Percentiles rank a stretch among this genome's conserved stretches.
Evolutionary conservation across 2,329 filamentous ascomycete genomes (phyloP).

Genomic region (Mariannaea sp.): DNA sequence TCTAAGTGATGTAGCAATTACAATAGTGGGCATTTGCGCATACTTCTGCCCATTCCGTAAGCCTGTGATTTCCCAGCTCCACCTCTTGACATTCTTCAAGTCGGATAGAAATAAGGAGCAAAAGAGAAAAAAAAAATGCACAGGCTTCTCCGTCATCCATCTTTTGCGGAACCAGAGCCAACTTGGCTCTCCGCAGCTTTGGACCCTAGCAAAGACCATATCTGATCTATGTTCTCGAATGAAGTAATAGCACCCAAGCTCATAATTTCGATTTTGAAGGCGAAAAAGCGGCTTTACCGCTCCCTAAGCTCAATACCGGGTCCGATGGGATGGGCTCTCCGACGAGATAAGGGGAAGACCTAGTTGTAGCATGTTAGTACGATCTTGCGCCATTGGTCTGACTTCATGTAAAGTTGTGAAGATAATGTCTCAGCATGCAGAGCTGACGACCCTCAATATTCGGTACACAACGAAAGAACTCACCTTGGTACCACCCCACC

Average conservation of each 20-base stretch:
- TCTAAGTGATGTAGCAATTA: slow-evolving; percentile 36
- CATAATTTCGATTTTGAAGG: slow-evolving; percentile 63
- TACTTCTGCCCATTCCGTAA: slow-evolving; percentile 26
- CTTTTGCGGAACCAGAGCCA: neutral
- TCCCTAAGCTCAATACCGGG: slow-evolving; percentile 83
- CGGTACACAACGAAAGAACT: slow-evolving; percentile 28
- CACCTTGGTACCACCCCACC: slow-evolving; percentile 95
- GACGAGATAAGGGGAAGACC: slow-evolving; percentile 64
- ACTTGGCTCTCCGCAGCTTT: neutral
- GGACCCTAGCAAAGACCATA: neutral
- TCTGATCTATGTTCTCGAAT: neutral
- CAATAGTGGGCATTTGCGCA: slow-evolving; percentile 24
- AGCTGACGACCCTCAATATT: neutral
- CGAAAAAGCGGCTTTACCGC: slow-evolving; percentile 62
- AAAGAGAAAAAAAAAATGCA: slow-evolving; percentile 2
- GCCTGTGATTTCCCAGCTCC: neutral
- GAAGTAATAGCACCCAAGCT: slow-evolving; percentile 64
- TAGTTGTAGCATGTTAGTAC: slow-evolving; percentile 39
- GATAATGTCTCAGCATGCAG: neutral
- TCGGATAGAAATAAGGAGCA: neutral
- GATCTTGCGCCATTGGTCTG: neutral
- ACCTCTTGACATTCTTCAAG: slow-evolving; percentile 12
- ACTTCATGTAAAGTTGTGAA: neutral
- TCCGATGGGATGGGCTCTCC: slow-evolving; percentile 70
- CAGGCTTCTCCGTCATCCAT: neutral